Evolutionary conservation across 1,139 yeast species (phyloP).

Genomic region (Yamadazyma sp.): DNA sequence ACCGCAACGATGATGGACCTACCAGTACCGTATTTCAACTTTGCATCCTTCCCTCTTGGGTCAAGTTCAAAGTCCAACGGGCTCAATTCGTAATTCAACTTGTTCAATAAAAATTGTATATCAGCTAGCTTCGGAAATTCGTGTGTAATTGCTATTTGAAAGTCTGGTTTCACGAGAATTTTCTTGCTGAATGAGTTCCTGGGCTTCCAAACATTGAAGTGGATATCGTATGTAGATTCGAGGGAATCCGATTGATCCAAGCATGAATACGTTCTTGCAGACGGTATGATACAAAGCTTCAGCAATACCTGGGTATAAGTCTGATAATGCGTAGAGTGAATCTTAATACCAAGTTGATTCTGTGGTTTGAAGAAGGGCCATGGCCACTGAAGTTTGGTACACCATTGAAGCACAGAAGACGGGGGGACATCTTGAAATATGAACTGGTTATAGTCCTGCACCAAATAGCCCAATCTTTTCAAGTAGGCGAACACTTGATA

Average conservation of each 20-base stretch:
- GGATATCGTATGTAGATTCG: slow-evolving; percentile 18
- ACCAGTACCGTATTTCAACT: slow-evolving; percentile 43
- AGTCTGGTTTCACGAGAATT: slow-evolving; percentile 65
- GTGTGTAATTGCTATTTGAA: slow-evolving; percentile 58
- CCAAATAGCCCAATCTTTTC: slow-evolving; percentile 78
- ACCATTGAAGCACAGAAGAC: background rate
- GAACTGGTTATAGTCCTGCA: slow-evolving; percentile 34
- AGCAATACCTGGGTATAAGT: slow-evolving; percentile 38
- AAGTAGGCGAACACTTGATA: slow-evolving; percentile 74
- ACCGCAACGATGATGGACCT: slow-evolving; percentile 61
- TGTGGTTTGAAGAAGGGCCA: background rate
- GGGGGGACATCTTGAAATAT: slow-evolving; percentile 4
- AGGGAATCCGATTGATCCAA: slow-evolving; percentile 9
- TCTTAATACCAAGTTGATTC: slow-evolving; percentile 11
- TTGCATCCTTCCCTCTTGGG: slow-evolving; percentile 26
- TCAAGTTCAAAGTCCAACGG: slow-evolving; percentile 22
- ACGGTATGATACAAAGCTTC: slow-evolving; percentile 36
- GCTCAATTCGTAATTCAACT: slow-evolving; percentile 9
- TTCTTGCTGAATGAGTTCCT: slow-evolving; percentile 66
- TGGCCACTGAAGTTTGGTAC: background rate
- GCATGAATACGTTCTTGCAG: slow-evolving; percentile 21
- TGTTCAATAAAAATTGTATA: slow-evolving; percentile 31
- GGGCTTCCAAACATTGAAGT: slow-evolving; percentile 87
- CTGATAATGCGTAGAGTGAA: slow-evolving; percentile 32
- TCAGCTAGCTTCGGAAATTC: slow-evolving; percentile 54